Percentiles rank a stretch among this genome's conserved stretches.
Evolutionary conservation across 2,329 filamentous ascomycete genomes (phyloP).

Genomic region (Curvularia hawaiiensis): DNA sequence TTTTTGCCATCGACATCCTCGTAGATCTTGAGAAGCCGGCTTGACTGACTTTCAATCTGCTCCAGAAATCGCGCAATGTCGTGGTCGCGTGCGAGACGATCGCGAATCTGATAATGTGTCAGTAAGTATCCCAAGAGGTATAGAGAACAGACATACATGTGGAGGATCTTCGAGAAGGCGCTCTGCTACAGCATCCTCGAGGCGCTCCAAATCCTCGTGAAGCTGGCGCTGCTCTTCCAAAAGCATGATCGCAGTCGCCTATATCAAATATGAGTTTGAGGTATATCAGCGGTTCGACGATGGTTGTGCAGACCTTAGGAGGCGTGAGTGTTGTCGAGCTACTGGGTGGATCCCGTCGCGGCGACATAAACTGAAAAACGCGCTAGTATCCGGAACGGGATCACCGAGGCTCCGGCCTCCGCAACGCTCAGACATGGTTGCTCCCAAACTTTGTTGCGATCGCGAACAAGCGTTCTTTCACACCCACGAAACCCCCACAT

Average conservation of each 20-base stretch:
- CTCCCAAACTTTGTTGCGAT: conserved; percentile 32
- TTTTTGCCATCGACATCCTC: conserved; percentile 74
- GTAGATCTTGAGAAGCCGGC: conserved; percentile 81
- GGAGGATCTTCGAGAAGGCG: conserved; percentile 86
- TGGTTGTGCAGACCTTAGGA: conserved; percentile 30
- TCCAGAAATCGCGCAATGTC: conserved; percentile 85
- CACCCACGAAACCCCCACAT: conserved; percentile 2
- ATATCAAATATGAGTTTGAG: conserved; percentile 22
- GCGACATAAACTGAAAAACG: conserved; percentile 22
- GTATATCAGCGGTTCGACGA: conserved; percentile 16
- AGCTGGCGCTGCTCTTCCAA: conserved; percentile 92
- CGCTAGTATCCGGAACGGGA: conserved; percentile 21
- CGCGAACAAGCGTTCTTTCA: conserved; percentile 11
- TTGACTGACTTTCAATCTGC: conserved; percentile 86
- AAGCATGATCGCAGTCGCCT: conserved; percentile 62
- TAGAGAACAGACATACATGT: conserved; percentile 63
- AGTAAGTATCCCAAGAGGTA: conserved; percentile 9
- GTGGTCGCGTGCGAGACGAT: conserved; percentile 88
- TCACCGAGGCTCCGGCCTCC: conserved; percentile 24
- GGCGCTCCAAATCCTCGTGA: conserved; percentile 93
- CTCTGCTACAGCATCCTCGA: conserved; percentile 93
- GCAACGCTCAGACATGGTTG: conserved; percentile 20
- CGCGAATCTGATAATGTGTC: conserved; percentile 70
- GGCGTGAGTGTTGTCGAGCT: conserved; percentile 22
- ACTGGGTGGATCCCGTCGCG: conserved; percentile 18